Percentiles rank a stretch among this genome's conserved stretches.
These are phyloP conservation scores for Aspergillus biplanus DNA, from an alignment of 495 filamentous ascomycete species.

Conservation along the genomic window DNA sequence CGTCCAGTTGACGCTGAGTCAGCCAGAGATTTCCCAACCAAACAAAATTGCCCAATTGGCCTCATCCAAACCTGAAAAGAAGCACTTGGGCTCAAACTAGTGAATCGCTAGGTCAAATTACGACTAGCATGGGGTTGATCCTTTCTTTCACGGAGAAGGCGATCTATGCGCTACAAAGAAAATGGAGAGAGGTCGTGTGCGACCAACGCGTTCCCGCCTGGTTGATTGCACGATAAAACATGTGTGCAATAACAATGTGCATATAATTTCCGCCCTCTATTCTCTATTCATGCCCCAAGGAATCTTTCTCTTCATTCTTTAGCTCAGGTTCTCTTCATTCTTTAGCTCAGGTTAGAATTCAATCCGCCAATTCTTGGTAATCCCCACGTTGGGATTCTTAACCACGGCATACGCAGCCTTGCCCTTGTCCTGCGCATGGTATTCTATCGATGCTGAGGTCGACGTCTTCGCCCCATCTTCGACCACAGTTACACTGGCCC, in stretches of 20 bases:
- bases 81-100: background rate
- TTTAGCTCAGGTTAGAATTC: slow-evolving; percentile 52
- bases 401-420: slow-evolving; percentile 81
- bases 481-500: slow-evolving; percentile 67
- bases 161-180: background rate
- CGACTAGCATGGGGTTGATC: background rate
- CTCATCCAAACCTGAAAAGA: background rate
- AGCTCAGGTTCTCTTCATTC: slow-evolving; percentile 9
- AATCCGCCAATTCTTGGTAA: slow-evolving; percentile 84
- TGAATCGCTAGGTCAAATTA: background rate
- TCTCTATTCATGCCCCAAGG: background rate
- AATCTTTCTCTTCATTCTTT: background rate
- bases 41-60: background rate
- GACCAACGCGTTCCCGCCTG: no score
- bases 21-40: slow-evolving; percentile 9
- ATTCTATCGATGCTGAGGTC: slow-evolving; percentile 60
- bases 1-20: slow-evolving; percentile 22
- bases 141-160: background rate
- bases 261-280: background rate
- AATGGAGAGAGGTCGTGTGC: background rate
- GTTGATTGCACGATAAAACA: no score
- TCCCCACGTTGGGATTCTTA: slow-evolving; percentile 72
- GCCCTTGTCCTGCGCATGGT: slow-evolving; percentile 57
- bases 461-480: slow-evolving; percentile 67
- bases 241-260: no score